Base-by-base conservation (phyloP, 495 filamentous ascomycete genomes). In the Hyaloscypha variabilis region DNA sequence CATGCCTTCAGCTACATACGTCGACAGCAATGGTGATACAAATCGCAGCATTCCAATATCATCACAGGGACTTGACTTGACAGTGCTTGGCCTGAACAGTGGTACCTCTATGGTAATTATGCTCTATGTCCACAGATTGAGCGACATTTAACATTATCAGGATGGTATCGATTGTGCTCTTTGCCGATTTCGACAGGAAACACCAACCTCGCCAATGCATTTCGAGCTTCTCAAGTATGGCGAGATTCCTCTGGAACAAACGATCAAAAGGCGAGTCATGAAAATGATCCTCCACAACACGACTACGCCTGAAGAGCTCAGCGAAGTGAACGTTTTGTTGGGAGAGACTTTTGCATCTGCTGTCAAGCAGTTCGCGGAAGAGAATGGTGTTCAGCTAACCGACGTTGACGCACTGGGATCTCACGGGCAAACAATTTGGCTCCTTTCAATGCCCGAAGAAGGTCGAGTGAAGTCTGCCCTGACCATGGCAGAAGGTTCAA, bases 361-460 rank as follows among this genome's bases (percentile, higher is more conserved):
- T 8, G 81, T 77, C 39, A 77, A 79, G 50, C 72, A 78, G 36
- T 85, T 74, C 73, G 80, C 77, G 62, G 71, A 75, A 25, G 76
- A 82, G 34, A 74, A 82, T 17, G 39, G 39, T 19, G 71, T 85
- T 39, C 75, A 81, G 39, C 73, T 83, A 51, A 74, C 77, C 58
- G 72, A 75, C 8, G 82, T 87, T 56, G 83, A 87, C 51, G 77
- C 77, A 26, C 71, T 87, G n/a, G 84, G 83, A 19, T 85, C 82
- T 13, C 83, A 87, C 59, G 84, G 83, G 13, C 83, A 86, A 66
- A 87, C 85, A 2, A 86, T 87, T 52, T 87, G 82, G 83, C 75
- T 85, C 6, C 75, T 84, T 30, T 77, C 76, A 51, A 85, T 86
- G 81, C 83, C 83, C 1, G 75, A 78, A 56, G 69, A 71, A 6